Evolutionary conservation across 768 basidiomycete species (phyloP), one percentile per base, ranked within the genome.

Genomic region (Tricholoma furcatifolium): DNA sequence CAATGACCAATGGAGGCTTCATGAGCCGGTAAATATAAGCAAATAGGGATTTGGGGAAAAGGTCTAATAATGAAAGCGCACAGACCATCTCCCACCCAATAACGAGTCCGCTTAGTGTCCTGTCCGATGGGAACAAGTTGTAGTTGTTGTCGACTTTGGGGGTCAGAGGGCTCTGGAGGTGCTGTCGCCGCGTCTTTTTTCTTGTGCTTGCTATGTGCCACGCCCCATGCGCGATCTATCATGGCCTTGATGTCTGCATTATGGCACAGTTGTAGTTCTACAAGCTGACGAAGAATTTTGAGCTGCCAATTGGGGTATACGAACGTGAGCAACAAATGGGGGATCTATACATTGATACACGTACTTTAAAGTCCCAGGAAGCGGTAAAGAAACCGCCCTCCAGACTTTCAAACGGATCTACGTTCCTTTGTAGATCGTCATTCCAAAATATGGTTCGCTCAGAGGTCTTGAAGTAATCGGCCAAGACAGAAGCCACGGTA

Each of bases 71-170:
- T 57, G 68, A 70, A 73, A 66, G 69, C 68, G 75, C 76, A 91
- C 91, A 79, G 76, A 94, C 91, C 88, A 83, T 93, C 92, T 66
- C 81, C 81, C 59, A 87, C 70, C 92, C 92, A 94, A 70, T 84
- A 94, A 47, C 92, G 87, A 68, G 82, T 88, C 59, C 88, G 82
- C 47, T 79, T 76, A 47, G 66, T 68, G 66, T 94, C 92, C 63
- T 91, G 89, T 40, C 92, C 92, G 21, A 93, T 65, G 15, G 92
- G 91, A 50, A 79, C 58, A 43, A 89, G 72, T 54, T 83, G 80
- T 45, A 93, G 71, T 39, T 70, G 78, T 60, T 84, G 83, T 64
- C 80, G 83, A 62, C 84, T 88, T 55, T 75, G 74, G n/a, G 84
- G 79, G 67, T 88, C 85, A 43, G 74, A 71, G 51, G 84, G 68